Base-by-base conservation (phyloP, 305 asterid species). In the Fraxinus floribunda region DNA sequence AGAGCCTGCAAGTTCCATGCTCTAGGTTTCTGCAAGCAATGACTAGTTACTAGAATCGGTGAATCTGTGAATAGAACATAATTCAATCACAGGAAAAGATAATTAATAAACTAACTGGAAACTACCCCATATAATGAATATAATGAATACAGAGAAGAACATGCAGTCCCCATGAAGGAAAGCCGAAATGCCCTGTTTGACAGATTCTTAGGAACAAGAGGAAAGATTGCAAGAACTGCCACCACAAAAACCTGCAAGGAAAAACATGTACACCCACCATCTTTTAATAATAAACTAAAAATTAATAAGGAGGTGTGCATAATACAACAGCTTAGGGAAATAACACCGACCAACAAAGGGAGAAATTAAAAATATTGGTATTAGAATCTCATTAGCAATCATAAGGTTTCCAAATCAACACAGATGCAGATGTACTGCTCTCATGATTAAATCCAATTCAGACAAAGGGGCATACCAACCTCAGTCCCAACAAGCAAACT, bases 1-100 rank as follows among this genome's bases (percentile, higher is more conserved):
- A 94, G 86, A 41, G 97, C 98, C 81, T 90, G 94, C 88, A 94
- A 75, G 89, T 92, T 93, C 99, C 99, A 97, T 77, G 96, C 98
- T 89, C 98, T 88, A 11, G 99, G 99, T 92, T 89, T 92, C 99
- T 97, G 93, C 82, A 87, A 57, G 75, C 18, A 80, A 85, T 32
- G 20, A 26, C 44, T 13, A 62, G 83, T 82, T 73, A 49, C 29
- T 16, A 30, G 75, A 57, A 75, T 79, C 77, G 83, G 84, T 80
- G 36, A 82, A 38, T 79, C 77, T 83, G 84, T 80, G 36, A 82
- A 38, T 55, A 30, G 38, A 76, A 73, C 76, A 80, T n/a, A 78
- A 62, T 71, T 78, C 73, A 13, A 62, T 81, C 70, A 78, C 41
- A 71, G 66, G 18, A 13, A 64, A 68, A 30, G 9, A 22, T 46